phyloP scores from a whole-genome alignment of 2,329 filamentous ascomycete genomes.

The Ophiosphaerella herpotricha region DNA sequence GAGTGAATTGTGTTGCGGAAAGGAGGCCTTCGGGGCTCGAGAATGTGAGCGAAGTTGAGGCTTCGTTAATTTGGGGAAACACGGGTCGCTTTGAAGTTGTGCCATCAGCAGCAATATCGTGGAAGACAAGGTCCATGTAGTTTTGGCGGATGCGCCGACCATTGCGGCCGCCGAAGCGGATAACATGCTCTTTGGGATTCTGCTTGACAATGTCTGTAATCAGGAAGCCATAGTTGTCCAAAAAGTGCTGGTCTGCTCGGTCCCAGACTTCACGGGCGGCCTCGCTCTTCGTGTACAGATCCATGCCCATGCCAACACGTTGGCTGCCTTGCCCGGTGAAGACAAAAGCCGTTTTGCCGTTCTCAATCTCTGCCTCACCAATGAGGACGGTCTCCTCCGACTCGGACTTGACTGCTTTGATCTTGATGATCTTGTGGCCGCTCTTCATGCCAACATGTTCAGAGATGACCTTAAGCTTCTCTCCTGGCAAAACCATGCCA shows the following conservation, averaged over 20 bases:
- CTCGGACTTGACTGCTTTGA: conserved; percentile 35
- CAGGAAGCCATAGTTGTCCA: conserved; percentile 39
- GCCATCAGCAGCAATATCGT: conserved; percentile 3
- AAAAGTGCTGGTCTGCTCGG: conserved; percentile 54
- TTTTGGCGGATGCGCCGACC: conserved; percentile 41
- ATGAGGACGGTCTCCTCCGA: conserved; percentile 37
- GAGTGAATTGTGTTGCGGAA: conserved; percentile 24
- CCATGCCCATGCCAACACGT: conserved; percentile 49
- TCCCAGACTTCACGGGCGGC: conserved; percentile 53
- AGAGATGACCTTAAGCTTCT: conserved; percentile 37
- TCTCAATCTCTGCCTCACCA: conserved; percentile 37
- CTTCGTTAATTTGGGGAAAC: conserved; percentile 1
- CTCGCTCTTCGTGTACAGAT: conserved; percentile 40
- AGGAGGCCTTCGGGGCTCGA: conserved; percentile 13
- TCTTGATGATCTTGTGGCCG: conserved; percentile 26
- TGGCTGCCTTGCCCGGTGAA: conserved; percentile 52
- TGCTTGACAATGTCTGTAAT: conserved; percentile 45
- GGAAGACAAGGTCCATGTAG: conserved; percentile 29
- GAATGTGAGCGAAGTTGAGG: conserved; percentile 13
- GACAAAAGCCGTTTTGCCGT: conserved; percentile 40
- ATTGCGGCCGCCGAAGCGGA: conserved; percentile 46
- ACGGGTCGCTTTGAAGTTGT: neutral
- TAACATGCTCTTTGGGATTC: conserved; percentile 45
- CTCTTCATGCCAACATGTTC: conserved; percentile 16
- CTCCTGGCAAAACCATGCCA: conserved; percentile 5